Base-by-base conservation (phyloP, 108 stramenopile genomes). In the Cyclotella choctawhatcheeana region DNA sequence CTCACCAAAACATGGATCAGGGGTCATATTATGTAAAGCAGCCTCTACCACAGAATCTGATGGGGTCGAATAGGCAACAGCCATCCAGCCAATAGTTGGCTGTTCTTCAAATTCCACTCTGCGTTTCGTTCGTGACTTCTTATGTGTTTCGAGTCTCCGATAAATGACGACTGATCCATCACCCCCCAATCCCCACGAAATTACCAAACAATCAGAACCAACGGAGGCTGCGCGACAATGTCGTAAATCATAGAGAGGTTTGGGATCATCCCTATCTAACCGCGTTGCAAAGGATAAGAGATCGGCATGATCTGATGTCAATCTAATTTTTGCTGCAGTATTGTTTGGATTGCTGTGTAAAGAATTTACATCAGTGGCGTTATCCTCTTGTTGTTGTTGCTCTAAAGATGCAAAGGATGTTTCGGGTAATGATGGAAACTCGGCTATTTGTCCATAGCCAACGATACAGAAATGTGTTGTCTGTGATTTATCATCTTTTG, bases 161-260 rank as follows among this genome's bases (percentile, higher is more conserved):
- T 95, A 95, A 26, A 92, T 34, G 2, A 84, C 84, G 40, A 91
- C 51, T 18, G 81, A 64, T 3, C 88, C 91, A 74, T 91, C 91
- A 17, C 59, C 65, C 27, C 59, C 63, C 30, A 84, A 60, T 47
- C 93, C 93, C 94, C 94, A 95, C 31, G 90, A 90, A 6, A 93
- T 73, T 5, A 77, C 81, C 22, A 93, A 67, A 68, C 90, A 90
- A 53, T 91, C 86, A 10, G 69, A 73, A 20, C 89, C 84, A 22
- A 94, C 54, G 14, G 65, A 54, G 21, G 81, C 67, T 8, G 86
- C 93, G 21, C 91, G 82, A 18, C 63, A 82, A 65, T 81, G 79
- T 25, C 72, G 55, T 14, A 85, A 59, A 76, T 79, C 80, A 45
- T 55, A 35, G 1, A 58, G 60, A 0, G 48, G 52, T 17, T 45